Conservation (phyloP, 768 basidiomycete species). For the Tylopilus plumbeoviolaceoides region DNA sequence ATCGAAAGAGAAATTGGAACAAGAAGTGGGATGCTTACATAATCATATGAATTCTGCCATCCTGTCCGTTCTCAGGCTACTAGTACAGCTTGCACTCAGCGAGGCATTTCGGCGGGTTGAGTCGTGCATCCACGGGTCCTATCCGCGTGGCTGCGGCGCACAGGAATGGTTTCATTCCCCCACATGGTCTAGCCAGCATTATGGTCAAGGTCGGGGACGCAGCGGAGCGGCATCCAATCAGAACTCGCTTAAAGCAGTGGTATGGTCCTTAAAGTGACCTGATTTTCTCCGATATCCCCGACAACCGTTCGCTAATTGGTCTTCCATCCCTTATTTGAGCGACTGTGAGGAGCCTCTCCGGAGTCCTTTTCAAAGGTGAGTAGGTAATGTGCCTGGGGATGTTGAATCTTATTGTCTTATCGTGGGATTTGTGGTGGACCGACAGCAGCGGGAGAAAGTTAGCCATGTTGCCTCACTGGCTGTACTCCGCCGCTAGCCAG, state of each 20-base stretch:
- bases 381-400: not conserved
- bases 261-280: not conserved
- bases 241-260: not conserved
- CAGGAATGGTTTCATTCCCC: constrained; percentile 1
- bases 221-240: constrained; percentile 13
- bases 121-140: too few relatives aligned
- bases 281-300: constrained; percentile 4
- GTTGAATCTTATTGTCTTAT: not conserved
- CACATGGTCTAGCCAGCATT: constrained; percentile 1
- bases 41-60: not conserved
- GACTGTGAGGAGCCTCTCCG: too few relatives aligned
- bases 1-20: too few relatives aligned
- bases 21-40: too few relatives aligned
- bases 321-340: not conserved
- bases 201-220: not conserved
- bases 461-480: not conserved
- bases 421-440: not conserved
- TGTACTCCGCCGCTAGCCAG: not conserved
- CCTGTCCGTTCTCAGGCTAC: too few relatives aligned
- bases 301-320: not conserved
- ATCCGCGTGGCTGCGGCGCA: not conserved
- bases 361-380: not conserved
- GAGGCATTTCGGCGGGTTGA: constrained; percentile 1
- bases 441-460: not conserved
- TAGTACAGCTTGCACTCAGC: not conserved